Evolutionary conservation across 768 basidiomycete genomes (phyloP), one percentile per base, ranked within the genome.

Genomic region (Naganishia vaughanmartiniae): DNA sequence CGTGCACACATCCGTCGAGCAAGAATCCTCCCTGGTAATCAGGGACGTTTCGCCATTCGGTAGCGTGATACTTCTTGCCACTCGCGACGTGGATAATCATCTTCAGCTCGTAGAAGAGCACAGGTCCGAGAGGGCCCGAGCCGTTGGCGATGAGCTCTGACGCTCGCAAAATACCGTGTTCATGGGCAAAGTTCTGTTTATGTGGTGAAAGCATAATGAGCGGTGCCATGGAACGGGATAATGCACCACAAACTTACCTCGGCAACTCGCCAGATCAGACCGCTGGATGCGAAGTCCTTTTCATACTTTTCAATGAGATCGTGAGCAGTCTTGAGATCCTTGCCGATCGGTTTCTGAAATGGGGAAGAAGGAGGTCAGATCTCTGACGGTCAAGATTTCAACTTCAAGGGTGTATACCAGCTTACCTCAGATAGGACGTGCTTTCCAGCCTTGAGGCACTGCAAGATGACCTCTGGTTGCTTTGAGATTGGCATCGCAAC

Each of bases 1-100:
- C 72, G 55, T 77, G 77, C 19, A 78, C 75, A 67, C 77, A 76
- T 14, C 74, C 74, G 78, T 89, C 83, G 74, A 91, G 88, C 83
- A 92, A 75, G 83, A 92, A 93, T 72, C 76, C 80, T n/a, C 81
- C 81, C 67, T 82, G 81, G 68, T 82, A 81, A 72, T 91, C 90
- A 28, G 92, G 91, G 58, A 89, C 83, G 1, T 89, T 89, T 48
- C 92, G 84, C 92, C 92, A 93, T 45, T 88, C 86, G 0, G 90
- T 92, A 65, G 90, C 88, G 78, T 90, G 90, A 84, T 87, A 93
- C 77, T 89, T 89, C 30, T 85, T 86, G 17, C 86, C 85, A 76
- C 86, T 83, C 72, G 87, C 86, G 71, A 90, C 83, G 73, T 84
- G 83, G 72, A 84, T 84, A 31, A 87, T 82, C 2, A 84, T 83